A percentile compares a stretch with the other conserved stretches of the same genome.
These are phyloP conservation scores for Asterophora parasitica DNA, from an alignment of 768 basidiomycete species.

Conservation along the genomic window DNA sequence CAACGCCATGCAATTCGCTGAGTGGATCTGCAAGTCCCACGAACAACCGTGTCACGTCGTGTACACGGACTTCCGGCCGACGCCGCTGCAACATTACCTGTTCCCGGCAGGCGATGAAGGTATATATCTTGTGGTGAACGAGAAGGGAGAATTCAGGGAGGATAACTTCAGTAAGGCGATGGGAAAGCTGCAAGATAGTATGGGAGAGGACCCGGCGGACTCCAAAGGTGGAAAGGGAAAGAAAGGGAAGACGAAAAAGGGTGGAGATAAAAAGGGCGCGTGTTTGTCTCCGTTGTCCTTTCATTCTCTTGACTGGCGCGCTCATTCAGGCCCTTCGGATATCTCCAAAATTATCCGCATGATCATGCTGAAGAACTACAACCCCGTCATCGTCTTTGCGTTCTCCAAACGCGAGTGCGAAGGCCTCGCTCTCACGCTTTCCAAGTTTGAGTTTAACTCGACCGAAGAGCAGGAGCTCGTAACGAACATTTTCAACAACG, in stretches of 20 bases:
- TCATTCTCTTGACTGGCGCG: background rate
- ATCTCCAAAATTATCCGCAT: slow-evolving; percentile 97
- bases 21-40: slow-evolving; percentile 97
- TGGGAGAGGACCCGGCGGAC: slow-evolving; percentile 92
- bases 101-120: slow-evolving; percentile 97
- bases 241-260: slow-evolving; percentile 92
- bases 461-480: slow-evolving; percentile 89
- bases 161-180: slow-evolving; percentile 98
- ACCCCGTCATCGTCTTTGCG: slow-evolving; percentile 97
- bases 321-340: slow-evolving; percentile 70
- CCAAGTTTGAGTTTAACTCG: slow-evolving; percentile 94
- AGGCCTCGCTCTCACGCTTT: slow-evolving; percentile 81
- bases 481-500: slow-evolving; percentile 87
- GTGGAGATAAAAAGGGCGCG: slow-evolving; percentile 87
- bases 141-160: slow-evolving; percentile 94
- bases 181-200: slow-evolving; percentile 80
- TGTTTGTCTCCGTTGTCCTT: too few species aligned
- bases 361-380: slow-evolving; percentile 97
- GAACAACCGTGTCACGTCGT: slow-evolving; percentile 99
- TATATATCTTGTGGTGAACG: slow-evolving; percentile 97
- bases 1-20: slow-evolving; percentile 98
- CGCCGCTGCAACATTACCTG: slow-evolving; percentile 95
- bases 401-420: slow-evolving; percentile 99
- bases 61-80: slow-evolving; percentile 98
- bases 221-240: slow-evolving; percentile 77